Percentiles rank a stretch among this genome's conserved stretches.
These are phyloP conservation scores for Viola pubescens DNA, from an alignment of 441 rosid species.

Conservation along the genomic window DNA sequence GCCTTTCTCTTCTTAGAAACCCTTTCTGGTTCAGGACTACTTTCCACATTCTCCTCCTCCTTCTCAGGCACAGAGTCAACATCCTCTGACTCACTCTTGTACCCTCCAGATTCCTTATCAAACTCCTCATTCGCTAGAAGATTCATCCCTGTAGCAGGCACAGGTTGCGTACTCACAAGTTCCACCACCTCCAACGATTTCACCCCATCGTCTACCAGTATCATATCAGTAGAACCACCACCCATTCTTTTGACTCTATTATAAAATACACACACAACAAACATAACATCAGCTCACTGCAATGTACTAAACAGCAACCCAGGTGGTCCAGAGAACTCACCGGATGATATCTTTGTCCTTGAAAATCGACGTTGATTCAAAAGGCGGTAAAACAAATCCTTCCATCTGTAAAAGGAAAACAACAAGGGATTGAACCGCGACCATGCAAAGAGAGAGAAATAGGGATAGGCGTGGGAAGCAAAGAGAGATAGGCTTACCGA, in stretches of 20 bases:
- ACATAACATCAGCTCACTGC: background rate
- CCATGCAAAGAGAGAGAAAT: constrained; percentile 5
- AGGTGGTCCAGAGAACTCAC: constrained; percentile 28
- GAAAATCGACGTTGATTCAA: constrained; percentile 64
- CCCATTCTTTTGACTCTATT: constrained; percentile 60
- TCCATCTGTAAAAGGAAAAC: constrained; percentile 62
- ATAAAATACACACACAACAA: background rate
- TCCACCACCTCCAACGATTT: constrained; percentile 29
- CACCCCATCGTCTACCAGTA: constrained; percentile 23
- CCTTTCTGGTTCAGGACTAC: constrained; percentile 22
- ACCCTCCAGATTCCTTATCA: constrained; percentile 52
- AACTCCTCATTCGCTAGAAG: constrained; percentile 66
- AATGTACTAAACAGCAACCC: background rate
- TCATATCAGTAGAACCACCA: constrained; percentile 22
- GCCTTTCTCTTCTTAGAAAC: constrained; percentile 75
- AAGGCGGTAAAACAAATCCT: constrained; percentile 76
- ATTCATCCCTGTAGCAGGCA: constrained; percentile 23
- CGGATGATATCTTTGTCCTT: constrained; percentile 70
- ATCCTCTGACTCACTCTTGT: constrained; percentile 45
- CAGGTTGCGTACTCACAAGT: constrained; percentile 28
- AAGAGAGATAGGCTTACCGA: constrained; percentile 30
- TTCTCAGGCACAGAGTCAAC: constrained; percentile 15
- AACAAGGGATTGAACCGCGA: background rate
- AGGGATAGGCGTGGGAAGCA: background rate
- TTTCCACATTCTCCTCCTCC: constrained; percentile 21